Percentiles rank a stretch among this genome's conserved stretches.
Conservation (phyloP, 306 rosid species). For the Rosa persica region DNA sequence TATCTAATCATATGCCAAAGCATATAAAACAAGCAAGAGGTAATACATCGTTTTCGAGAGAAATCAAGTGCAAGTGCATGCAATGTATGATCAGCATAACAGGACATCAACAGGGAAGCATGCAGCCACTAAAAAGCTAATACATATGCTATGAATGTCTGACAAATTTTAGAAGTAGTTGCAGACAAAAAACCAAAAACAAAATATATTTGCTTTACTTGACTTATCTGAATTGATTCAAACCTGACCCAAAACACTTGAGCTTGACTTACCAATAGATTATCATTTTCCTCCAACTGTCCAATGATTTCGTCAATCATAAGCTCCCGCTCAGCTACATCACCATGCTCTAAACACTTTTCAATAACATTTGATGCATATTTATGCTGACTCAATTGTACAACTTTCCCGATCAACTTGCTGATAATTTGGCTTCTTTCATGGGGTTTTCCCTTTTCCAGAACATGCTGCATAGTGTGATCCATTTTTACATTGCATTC, state of each 20-base stretch:
- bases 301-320: conserved; percentile 78
- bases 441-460: conserved; percentile 55
- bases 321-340: conserved; percentile 53
- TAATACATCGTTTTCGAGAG: background rate
- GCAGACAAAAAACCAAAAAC: background rate
- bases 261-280: conserved; percentile 56
- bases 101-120: background rate
- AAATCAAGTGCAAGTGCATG: background rate
- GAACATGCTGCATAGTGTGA: conserved; percentile 53
- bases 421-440: conserved; percentile 62
- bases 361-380: conserved; percentile 92
- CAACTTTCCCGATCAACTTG: conserved; percentile 53
- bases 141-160: background rate
- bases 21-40: background rate
- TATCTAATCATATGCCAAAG: background rate
- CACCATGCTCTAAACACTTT: conserved; percentile 83
- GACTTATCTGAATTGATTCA: conserved; percentile 11
- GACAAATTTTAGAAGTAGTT: background rate
- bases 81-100: background rate
- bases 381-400: conserved; percentile 70
- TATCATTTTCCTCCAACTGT: conserved; percentile 57
- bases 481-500: conserved; percentile 18
- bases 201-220: background rate
- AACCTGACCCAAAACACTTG: background rate
- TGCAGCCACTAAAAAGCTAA: background rate